Evolutionary conservation across 495 filamentous ascomycete species (phyloP).

Genomic region (Penicillium egyptiacum): DNA sequence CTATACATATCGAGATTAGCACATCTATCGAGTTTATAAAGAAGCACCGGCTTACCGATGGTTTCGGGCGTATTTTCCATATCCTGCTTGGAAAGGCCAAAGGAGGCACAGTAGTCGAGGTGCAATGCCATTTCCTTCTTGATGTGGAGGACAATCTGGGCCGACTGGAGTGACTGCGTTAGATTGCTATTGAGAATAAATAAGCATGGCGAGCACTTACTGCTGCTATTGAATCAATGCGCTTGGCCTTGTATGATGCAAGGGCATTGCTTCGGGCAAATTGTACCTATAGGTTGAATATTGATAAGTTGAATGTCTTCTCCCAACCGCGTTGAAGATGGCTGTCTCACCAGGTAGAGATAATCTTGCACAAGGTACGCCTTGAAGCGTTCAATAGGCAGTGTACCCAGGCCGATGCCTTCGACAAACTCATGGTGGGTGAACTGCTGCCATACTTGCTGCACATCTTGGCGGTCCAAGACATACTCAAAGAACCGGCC

Average conservation of each 20-base stretch:
- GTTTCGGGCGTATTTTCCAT: constrained; percentile 73
- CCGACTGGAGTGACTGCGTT: constrained; percentile 50
- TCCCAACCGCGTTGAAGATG: neutral
- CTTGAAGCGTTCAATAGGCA: constrained; percentile 74
- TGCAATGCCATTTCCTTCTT: constrained; percentile 78
- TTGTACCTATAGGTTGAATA: constrained; percentile 57
- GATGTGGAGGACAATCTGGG: constrained; percentile 70
- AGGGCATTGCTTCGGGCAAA: constrained; percentile 84
- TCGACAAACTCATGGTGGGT: constrained; percentile 79
- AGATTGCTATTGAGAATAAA: constrained; percentile 7
- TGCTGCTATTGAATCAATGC: constrained; percentile 68
- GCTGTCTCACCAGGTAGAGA: constrained; percentile 66
- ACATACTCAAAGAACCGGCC: constrained; percentile 83
- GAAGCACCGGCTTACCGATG: constrained; percentile 54
- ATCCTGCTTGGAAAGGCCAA: constrained; percentile 73
- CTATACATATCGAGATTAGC: constrained; percentile 19
- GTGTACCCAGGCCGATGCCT: constrained; percentile 69
- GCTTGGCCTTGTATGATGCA: constrained; percentile 76
- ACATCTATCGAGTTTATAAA: constrained; percentile 30
- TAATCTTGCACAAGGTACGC: constrained; percentile 89
- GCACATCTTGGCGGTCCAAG: constrained; percentile 71
- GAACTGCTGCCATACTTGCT: constrained; percentile 66
- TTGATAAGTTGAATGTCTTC: neutral
- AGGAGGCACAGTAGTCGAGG: constrained; percentile 72
- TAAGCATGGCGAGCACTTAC: constrained; percentile 35